Evolutionary conservation across 2,329 filamentous ascomycete species (phyloP), one percentile per base, ranked within the genome.

Genomic region (Hypoxylon sp.): DNA sequence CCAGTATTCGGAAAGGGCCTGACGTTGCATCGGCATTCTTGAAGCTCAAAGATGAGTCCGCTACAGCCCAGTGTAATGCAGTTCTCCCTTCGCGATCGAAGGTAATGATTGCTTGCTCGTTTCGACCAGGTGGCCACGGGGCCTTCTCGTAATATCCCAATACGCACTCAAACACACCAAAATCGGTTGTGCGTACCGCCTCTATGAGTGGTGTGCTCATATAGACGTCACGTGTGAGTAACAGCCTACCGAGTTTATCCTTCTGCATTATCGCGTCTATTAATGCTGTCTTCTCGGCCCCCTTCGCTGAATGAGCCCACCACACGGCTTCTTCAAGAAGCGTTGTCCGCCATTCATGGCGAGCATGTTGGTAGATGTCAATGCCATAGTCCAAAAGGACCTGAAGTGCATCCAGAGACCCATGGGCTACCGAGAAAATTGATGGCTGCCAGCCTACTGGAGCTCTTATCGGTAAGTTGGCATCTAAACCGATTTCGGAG

Each of bases 191-290:
- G 27, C 52, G 57, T 11, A 64, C 64, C 27, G 64, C 64, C 11
- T 54, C 56, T 29, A 67, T 64, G n/a, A 67, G 52, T 1, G 56
- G 56, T 5, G 64, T 67, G n/a, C 37, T 64, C 19, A 30, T 37
- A 23, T 64, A 67, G 5, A 61, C 47, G 21, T 67, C 64, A 9
- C 41, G 51, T 12, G 14, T 27, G 21, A 64, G n/a, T 25, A 67
- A 52, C 5, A 67, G 23, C 19, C 25, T 51, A 2, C 64, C 30
- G 5, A 11, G 14, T 12, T 47, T 27, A 4, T 67, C 64, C 14
- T 58, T 64, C 30, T 61, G 37, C 64, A 67, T 64, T 23, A 67
- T 67, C 14, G 56, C 61, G 8, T 67, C 47, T 37, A 67, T 61
- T 14, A 63, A n/a, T 14, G 43, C 52, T 14, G 64, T 64, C 47